phyloP scores from a whole-genome alignment of 1,284 basidiomycete genomes.

The Trichosporon sp. region DNA sequence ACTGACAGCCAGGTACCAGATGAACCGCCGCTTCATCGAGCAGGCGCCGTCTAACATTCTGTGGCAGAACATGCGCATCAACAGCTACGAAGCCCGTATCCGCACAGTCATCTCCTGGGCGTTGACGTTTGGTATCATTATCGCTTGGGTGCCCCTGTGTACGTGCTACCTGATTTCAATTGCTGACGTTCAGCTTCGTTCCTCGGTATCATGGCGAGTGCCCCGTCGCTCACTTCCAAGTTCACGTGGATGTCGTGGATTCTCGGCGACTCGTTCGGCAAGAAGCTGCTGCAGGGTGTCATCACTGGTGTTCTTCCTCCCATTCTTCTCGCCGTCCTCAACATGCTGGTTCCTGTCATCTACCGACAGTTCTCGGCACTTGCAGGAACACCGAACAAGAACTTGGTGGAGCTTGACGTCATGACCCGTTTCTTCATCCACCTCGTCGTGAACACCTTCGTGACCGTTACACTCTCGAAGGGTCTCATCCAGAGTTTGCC shows the following conservation, averaged over 20 bases:
- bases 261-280: slow-evolving; percentile 48
- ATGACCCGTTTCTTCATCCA: slow-evolving; percentile 77
- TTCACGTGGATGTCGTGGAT: slow-evolving; percentile 69
- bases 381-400: slow-evolving; percentile 72
- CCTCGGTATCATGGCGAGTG: slow-evolving; percentile 61
- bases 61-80: slow-evolving; percentile 67
- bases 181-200: slow-evolving; percentile 39
- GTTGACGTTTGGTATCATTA: slow-evolving; percentile 64
- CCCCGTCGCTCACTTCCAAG: slow-evolving; percentile 56
- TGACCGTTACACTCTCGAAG: slow-evolving; percentile 70
- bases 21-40: slow-evolving; percentile 69
- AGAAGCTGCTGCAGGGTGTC: slow-evolving; percentile 63
- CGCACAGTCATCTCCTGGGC: slow-evolving; percentile 60
- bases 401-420: slow-evolving; percentile 70
- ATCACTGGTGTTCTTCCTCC: slow-evolving; percentile 69
- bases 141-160: slow-evolving; percentile 62
- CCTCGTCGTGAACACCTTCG: slow-evolving; percentile 69
- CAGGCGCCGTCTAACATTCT: slow-evolving; percentile 73
- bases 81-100: slow-evolving; percentile 74
- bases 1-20: slow-evolving; percentile 68
- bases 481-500: slow-evolving; percentile 57
- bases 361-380: slow-evolving; percentile 67
- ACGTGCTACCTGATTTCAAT: not conserved
- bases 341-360: slow-evolving; percentile 70
- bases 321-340: slow-evolving; percentile 67